Evolutionary conservation across 1,139 yeast genomes (phyloP), one percentile per base, ranked within the genome.

Genomic region (Blastobotrys aristatus): DNA sequence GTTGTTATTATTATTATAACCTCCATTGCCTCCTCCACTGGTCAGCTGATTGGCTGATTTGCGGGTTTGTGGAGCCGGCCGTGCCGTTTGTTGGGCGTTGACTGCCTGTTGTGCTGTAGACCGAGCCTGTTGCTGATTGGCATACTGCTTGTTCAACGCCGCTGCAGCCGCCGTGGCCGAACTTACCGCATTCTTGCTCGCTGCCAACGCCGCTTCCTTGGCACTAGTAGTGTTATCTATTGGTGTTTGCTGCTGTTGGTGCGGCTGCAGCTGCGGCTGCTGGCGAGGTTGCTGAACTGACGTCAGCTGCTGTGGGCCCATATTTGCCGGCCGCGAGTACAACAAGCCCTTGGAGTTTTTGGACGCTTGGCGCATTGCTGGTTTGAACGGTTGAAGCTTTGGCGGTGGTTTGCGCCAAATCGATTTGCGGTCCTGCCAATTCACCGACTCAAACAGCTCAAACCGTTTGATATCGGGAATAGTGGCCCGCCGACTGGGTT

Each of bases 341-440:
- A 37, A 22, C 8, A 37, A 10, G 16, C 18, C 18, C 18, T 16
- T 22, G 3, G 8, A 13, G 16, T 24, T 24, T 24, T 16, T 22
- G 3, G 8, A 13, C 14, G 17, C 16, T 24, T 37, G 40, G 4
- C 30, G 42, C 17, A 50, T 13, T 31, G 46, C 13, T 14, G 82
- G 68, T 43, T 77, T 77, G 62, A 82, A 88, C 0, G 97, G 96
- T 13, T 82, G 80, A 35, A 89, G 67, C 56, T 79, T 82, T 1
- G 98, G 98, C 2, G 89, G 87, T 2, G 73, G 70, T 0, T 67
- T 65, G 30, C 70, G 68, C 97, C 98, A 92, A 24, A 92, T 72
- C 53, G 70, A 70, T 40, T 75, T 74, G 48, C 74, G 74, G 57
- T 83, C 77, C 27, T 73, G 65, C 82, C 95, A 90, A 53, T 84